Evolutionary conservation across 2,329 filamentous ascomycete species (phyloP).

Genomic region (Ophiostoma australiae): DNA sequence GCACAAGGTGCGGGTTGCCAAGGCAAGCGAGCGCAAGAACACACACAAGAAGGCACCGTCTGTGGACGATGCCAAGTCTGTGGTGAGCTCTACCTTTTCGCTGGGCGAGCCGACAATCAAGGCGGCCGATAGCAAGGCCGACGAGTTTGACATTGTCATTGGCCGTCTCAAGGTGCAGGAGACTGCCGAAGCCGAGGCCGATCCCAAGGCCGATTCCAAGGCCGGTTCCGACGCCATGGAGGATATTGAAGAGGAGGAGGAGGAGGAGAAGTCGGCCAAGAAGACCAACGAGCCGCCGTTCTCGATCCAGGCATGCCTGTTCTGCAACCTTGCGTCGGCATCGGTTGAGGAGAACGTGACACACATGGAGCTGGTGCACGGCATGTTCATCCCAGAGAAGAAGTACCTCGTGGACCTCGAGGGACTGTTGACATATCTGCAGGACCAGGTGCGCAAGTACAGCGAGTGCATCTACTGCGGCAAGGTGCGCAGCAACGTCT

Average conservation of each 20-base stretch:
- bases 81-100: constrained; percentile 88
- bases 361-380: constrained; percentile 90
- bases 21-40: constrained; percentile 31
- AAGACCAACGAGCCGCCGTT: constrained; percentile 36
- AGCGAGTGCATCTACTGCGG: constrained; percentile 86
- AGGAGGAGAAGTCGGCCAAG: constrained; percentile 30
- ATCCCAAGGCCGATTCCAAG: constrained; percentile 37
- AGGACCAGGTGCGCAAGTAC: constrained; percentile 71
- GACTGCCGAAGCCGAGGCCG: constrained; percentile 33
- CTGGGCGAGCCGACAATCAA: constrained; percentile 69
- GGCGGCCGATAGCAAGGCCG: constrained; percentile 57
- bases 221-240: background rate
- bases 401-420: constrained; percentile 76
- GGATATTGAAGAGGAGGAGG: constrained; percentile 22
- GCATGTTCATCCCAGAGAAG: constrained; percentile 93
- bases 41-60: constrained; percentile 44
- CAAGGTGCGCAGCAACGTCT: constrained; percentile 71
- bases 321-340: constrained; percentile 84
- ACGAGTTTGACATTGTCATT: constrained; percentile 72
- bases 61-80: constrained; percentile 64
- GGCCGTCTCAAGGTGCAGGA: constrained; percentile 67
- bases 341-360: constrained; percentile 68
- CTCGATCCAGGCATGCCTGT: constrained; percentile 64
- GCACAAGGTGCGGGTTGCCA: constrained; percentile 66
- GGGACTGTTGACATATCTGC: constrained; percentile 72